Conservation (phyloP, 331 rosid species). For the Spiraea crenata region DNA sequence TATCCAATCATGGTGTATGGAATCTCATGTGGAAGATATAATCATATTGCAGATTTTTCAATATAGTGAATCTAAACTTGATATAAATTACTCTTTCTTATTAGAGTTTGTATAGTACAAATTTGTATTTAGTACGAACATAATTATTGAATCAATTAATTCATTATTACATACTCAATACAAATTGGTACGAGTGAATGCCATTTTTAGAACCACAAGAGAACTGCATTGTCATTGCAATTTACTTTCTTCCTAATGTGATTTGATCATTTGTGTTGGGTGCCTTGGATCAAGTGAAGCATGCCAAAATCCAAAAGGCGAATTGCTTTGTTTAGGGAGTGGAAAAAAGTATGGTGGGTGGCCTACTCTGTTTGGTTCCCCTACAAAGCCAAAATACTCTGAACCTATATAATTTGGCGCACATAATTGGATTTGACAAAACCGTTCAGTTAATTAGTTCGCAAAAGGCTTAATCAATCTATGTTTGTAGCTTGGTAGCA, state of each 20-base stretch:
- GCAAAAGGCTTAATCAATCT: too few relatives aligned
- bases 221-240: not conserved
- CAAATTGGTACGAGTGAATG: too few relatives aligned
- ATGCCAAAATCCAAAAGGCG: slow-evolving; percentile 55
- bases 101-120: too few relatives aligned
- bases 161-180: too few relatives aligned
- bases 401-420: slow-evolving; percentile 30
- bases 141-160: too few relatives aligned
- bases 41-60: slow-evolving; percentile 20
- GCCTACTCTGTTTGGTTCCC: slow-evolving; percentile 35
- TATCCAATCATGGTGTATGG: slow-evolving; percentile 54
- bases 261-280: slow-evolving; percentile 15
- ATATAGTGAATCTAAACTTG: too few relatives aligned
- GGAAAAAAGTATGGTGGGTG: slow-evolving; percentile 32
- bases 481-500: not conserved
- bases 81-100: too few relatives aligned
- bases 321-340: slow-evolving; percentile 34
- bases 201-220: slow-evolving; percentile 7
- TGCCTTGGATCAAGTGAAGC: slow-evolving; percentile 55
- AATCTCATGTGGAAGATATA: slow-evolving; percentile 51
- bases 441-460: too few relatives aligned
- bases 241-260: slow-evolving; percentile 15
- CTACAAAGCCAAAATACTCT: slow-evolving; percentile 52
- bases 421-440: not conserved
- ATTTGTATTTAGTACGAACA: too few relatives aligned